Evolutionary conservation across 495 filamentous ascomycete species (phyloP).

Genomic region (Halenospora varia): DNA sequence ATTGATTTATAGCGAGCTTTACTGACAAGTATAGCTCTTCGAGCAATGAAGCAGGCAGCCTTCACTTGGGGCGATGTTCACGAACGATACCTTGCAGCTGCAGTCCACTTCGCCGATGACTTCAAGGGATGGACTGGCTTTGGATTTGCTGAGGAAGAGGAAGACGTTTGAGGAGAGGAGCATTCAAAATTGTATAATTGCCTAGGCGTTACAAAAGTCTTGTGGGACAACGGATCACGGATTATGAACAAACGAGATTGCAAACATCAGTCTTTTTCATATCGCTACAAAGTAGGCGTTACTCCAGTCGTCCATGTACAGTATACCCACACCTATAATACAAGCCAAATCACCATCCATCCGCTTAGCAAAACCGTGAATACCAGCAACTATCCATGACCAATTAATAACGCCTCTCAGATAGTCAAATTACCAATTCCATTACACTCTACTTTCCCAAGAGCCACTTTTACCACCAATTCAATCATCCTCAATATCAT

Average conservation of each 20-base stretch:
- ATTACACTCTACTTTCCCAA: no score
- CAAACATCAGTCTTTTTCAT: background rate
- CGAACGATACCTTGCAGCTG: conserved; percentile 70
- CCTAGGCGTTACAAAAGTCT: background rate
- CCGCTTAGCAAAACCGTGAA: no score
- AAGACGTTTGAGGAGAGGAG: background rate
- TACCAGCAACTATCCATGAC: no score
- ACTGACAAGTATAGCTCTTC: conserved; percentile 40
- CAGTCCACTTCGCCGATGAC: conserved; percentile 72
- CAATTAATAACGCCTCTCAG: background rate
- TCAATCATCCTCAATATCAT: conserved; percentile 90
- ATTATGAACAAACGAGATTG: background rate
- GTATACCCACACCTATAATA: no score
- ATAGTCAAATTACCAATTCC: no score
- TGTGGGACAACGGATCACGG: background rate
- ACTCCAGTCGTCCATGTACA: background rate
- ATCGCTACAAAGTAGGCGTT: background rate
- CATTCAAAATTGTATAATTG: background rate
- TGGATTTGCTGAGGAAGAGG: conserved; percentile 14
- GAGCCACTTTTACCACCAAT: no score
- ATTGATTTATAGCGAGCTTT: no score
- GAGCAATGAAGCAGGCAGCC: conserved; percentile 69
- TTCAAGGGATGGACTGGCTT: conserved; percentile 66
- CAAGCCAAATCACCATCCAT: background rate
- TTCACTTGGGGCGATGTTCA: conserved; percentile 82